Conservation (phyloP, 1,284 basidiomycete species). For the Hemileia vastatrix region DNA sequence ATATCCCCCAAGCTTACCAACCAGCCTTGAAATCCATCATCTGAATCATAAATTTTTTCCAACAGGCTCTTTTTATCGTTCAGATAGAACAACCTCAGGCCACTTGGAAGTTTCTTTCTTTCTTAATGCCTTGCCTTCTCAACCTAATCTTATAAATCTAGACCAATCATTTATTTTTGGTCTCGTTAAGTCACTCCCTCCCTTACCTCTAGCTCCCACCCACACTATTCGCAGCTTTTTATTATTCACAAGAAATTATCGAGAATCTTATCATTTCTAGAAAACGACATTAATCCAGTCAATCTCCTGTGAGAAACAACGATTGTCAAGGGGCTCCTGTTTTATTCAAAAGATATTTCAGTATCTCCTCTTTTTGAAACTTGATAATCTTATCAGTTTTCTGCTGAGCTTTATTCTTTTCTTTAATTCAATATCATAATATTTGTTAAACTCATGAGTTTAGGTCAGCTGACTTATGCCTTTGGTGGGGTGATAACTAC, state of each 20-base stretch:
- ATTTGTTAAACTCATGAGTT: too few species aligned
- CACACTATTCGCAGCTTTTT: conserved; percentile 66
- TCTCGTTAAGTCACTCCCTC: conserved; percentile 62
- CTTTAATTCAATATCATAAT: too few species aligned
- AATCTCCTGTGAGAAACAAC: conserved; percentile 55
- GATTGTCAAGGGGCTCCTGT: conserved; percentile 28
- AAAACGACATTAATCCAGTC: conserved; percentile 53
- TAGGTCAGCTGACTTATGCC: too few species aligned
- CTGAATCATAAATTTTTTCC: conserved; percentile 1
- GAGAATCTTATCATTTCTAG: conserved; percentile 56
- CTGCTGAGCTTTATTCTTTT: conserved; percentile 10
- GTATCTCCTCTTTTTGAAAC: conserved; percentile 48
- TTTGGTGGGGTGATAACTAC: too few species aligned
- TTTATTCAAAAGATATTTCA: conserved; percentile 28
- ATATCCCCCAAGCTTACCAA: too few species aligned
- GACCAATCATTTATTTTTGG: conserved; percentile 76
- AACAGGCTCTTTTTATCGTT: conserved; percentile 48
- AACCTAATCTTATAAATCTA: conserved; percentile 87
- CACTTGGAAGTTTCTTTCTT: conserved; percentile 63
- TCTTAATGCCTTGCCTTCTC: conserved; percentile 63
- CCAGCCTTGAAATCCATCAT: conserved; percentile 5
- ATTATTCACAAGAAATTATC: conserved; percentile 64
- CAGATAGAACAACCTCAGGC: conserved; percentile 56
- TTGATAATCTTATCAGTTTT: conserved; percentile 23
- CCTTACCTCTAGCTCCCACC: conserved; percentile 67